A percentile compares a stretch with the other conserved stretches of the same genome.
Evolutionary conservation across 371 early-diverging fungal species (phyloP).

Genomic region (Mortierella sp.): DNA sequence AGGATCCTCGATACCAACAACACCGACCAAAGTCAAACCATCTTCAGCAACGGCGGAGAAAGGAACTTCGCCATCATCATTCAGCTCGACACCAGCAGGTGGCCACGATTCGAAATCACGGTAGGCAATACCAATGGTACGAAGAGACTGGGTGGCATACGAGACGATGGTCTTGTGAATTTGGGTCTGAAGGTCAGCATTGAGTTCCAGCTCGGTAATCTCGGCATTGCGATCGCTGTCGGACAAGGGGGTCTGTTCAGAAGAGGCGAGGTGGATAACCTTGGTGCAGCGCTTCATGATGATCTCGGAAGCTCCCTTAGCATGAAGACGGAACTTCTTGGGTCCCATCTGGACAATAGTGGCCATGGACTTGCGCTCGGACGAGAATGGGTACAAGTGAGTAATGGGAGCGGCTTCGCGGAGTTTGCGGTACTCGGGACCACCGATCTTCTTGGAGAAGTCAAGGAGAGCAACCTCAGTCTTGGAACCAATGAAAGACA

Average conservation of each 20-base stretch:
- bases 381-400: conserved; percentile 81
- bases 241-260: conserved; percentile 24
- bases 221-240: conserved; percentile 49
- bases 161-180: conserved; percentile 63
- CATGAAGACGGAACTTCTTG: conserved; percentile 68
- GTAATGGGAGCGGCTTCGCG: conserved; percentile 62
- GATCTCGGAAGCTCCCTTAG: conserved; percentile 90
- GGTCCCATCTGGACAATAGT: conserved; percentile 68
- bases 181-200: conserved; percentile 52
- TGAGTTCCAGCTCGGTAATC: conserved; percentile 62
- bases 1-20: conserved; percentile 84
- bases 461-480: conserved; percentile 87
- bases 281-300: conserved; percentile 61
- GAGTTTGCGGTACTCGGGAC: conserved; percentile 58
- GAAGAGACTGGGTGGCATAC: conserved; percentile 71
- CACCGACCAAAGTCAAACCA: conserved; percentile 65
- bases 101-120: conserved; percentile 72
- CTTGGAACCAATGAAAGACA: conserved; percentile 73
- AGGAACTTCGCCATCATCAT: conserved; percentile 62
- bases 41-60: conserved; percentile 57
- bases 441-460: conserved; percentile 61
- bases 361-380: conserved; percentile 89
- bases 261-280: conserved; percentile 26
- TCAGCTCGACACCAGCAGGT: conserved; percentile 53
- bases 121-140: conserved; percentile 76